Percentiles rank a stretch among this genome's conserved stretches.
phyloP scores from a whole-genome alignment of 352 stramenopile species.

The Globisporangium ultimum region DNA sequence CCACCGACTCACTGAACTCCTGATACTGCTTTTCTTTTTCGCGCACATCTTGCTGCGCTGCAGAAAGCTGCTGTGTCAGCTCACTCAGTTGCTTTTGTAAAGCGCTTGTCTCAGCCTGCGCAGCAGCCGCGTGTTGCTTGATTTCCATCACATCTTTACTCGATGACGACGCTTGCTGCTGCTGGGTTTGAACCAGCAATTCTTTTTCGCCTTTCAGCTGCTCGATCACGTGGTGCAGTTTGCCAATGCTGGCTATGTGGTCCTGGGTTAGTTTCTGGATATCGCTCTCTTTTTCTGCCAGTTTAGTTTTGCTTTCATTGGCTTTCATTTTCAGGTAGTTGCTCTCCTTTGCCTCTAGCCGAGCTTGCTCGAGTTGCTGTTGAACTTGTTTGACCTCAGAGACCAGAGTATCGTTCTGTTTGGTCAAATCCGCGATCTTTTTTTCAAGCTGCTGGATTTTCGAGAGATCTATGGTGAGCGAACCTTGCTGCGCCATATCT shows the following conservation, averaged over 20 bases:
- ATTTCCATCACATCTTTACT: constrained; percentile 24
- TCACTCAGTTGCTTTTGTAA: constrained; percentile 24
- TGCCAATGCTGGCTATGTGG: constrained; percentile 11
- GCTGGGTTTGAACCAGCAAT: constrained; percentile 14
- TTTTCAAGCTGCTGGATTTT: constrained; percentile 35
- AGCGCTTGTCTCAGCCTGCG: constrained; percentile 13
- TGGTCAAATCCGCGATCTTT: constrained; percentile 22
- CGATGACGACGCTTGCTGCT: constrained; percentile 20
- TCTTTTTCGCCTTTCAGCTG: constrained; percentile 25
- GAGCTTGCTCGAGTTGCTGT: constrained; percentile 25
- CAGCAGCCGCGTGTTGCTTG: constrained; percentile 15
- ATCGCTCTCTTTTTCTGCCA: constrained; percentile 28
- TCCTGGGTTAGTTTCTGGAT: constrained; percentile 9
- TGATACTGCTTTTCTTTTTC: constrained; percentile 15
- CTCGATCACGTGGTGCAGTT: constrained; percentile 20
- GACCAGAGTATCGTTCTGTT: constrained; percentile 18
- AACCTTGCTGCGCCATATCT: background rate
- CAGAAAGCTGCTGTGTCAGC: constrained; percentile 18
- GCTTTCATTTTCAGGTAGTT: constrained; percentile 60
- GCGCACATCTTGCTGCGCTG: constrained; percentile 13
- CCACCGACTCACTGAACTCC: background rate
- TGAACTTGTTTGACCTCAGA: constrained; percentile 14
- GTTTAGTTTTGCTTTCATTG: constrained; percentile 40
- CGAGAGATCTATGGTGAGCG: constrained; percentile 5
- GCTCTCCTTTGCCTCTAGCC: constrained; percentile 45